Evolutionary conservation across 2,329 filamentous ascomycete species (phyloP).

Genomic region (Pseudogymnoascus destructans): DNA sequence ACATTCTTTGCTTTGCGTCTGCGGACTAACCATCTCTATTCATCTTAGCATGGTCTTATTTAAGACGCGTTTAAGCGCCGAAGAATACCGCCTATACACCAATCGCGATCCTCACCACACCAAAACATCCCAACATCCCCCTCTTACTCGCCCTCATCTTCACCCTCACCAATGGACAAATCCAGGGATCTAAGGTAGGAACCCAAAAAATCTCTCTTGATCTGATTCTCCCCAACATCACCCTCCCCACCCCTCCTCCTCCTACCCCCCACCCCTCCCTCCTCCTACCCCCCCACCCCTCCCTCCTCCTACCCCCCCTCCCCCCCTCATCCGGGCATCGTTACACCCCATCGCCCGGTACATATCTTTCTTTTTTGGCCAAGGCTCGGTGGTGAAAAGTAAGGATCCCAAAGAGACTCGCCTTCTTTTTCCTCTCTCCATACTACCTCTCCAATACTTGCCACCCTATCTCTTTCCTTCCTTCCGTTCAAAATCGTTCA

Average conservation of each 20-base stretch:
- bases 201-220: not conserved
- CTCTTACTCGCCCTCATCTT: not conserved
- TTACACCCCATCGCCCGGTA: not conserved
- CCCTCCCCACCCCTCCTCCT: not conserved
- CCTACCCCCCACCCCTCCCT: not conserved
- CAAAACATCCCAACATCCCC: not conserved
- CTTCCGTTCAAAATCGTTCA: conserved; percentile 17
- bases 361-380: not conserved
- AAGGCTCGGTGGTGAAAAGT: not conserved
- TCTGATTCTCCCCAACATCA: not conserved
- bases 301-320: too few relatives aligned
- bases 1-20: not conserved
- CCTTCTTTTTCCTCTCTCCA: not conserved
- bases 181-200: not conserved
- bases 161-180: not conserved
- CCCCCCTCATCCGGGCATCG: not conserved
- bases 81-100: not conserved
- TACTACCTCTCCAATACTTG: not conserved
- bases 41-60: not conserved
- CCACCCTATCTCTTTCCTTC: not conserved
- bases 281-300: not conserved
- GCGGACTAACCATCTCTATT: not conserved
- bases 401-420: not conserved
- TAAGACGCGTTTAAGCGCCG: not conserved
- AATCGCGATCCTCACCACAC: not conserved